Evolutionary conservation across 176 grass and related monocot genomes (phyloP).

Genomic region (Avena atlantica): DNA sequence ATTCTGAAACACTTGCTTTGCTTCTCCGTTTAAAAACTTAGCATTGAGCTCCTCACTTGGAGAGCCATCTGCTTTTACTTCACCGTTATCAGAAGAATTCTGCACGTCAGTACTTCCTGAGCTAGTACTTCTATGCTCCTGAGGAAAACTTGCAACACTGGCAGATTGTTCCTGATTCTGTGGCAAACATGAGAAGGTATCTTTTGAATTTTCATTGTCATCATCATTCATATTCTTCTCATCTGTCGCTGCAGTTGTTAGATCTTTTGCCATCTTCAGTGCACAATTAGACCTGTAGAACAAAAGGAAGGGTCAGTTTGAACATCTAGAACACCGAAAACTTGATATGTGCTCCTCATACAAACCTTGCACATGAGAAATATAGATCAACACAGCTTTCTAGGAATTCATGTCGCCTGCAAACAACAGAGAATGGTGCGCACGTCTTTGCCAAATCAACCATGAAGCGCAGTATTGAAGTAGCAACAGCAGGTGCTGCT

Average conservation of each 20-base stretch:
- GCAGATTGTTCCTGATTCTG: slow-evolving; percentile 76
- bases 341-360: slow-evolving; percentile 35
- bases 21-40: slow-evolving; percentile 61
- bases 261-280: slow-evolving; percentile 91
- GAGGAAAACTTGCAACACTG: slow-evolving; percentile 73
- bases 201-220: slow-evolving; percentile 73
- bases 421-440: slow-evolving; percentile 78
- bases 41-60: slow-evolving; percentile 33
- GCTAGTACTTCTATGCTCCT: slow-evolving; percentile 91
- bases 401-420: slow-evolving; percentile 87
- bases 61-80: slow-evolving; percentile 65
- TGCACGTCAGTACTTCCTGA: slow-evolving; percentile 66
- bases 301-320: slow-evolving; percentile 46
- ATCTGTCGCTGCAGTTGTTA: slow-evolving; percentile 65
- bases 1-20: slow-evolving; percentile 56
- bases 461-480: slow-evolving; percentile 95
- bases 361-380: slow-evolving; percentile 97
- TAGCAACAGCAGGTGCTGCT: slow-evolving; percentile 83
- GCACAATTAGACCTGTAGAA: slow-evolving; percentile 89
- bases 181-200: slow-evolving; percentile 82
- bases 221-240: slow-evolving; percentile 73
- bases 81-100: slow-evolving; percentile 57
- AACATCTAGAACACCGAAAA: slow-evolving; percentile 39
- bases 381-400: slow-evolving; percentile 97
- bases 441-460: slow-evolving; percentile 97